A percentile compares a stretch with the other conserved stretches of the same genome.
Evolutionary conservation across 257 asterid genomes (phyloP).

Genomic region (Echium plantagineum): DNA sequence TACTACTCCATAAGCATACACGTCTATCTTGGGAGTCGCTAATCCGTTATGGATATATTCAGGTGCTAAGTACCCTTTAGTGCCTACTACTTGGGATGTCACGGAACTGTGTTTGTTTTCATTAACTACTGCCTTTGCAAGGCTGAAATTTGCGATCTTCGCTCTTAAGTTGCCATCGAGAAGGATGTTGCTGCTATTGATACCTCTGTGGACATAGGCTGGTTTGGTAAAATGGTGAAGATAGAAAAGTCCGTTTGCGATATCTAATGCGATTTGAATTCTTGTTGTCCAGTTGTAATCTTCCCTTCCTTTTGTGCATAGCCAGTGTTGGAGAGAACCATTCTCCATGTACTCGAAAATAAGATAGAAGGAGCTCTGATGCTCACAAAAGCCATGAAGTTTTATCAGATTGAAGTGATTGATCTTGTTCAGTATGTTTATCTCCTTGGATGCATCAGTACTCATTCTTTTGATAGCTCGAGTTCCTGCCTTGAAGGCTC

Average conservation of each 20-base stretch:
- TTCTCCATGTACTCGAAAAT: conserved; percentile 48
- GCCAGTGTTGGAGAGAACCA: conserved; percentile 49
- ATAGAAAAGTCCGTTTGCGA: conserved; percentile 56
- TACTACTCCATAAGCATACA: conserved; percentile 44
- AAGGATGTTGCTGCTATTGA: conserved; percentile 39
- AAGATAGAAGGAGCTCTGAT: conserved; percentile 28
- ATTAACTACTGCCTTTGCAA: conserved; percentile 24
- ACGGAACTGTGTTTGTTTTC: conserved; percentile 16
- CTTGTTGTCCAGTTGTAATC: conserved; percentile 20
- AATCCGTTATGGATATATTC: conserved; percentile 30
- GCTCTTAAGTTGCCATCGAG: conserved; percentile 46
- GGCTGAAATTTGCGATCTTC: conserved; percentile 42
- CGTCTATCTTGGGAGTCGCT: conserved; percentile 33
- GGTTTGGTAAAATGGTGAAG: conserved; percentile 52
- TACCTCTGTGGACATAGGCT: conserved; percentile 35
- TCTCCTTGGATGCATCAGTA: conserved; percentile 21
- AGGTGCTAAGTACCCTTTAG: conserved; percentile 33
- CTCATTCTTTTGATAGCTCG: conserved; percentile 31
- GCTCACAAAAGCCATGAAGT: conserved; percentile 40
- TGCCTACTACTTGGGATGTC: conserved; percentile 17
- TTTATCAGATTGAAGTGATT: conserved; percentile 51
- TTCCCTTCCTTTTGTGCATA: conserved; percentile 16
- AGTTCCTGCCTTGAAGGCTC: conserved; percentile 25
- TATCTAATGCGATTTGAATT: conserved; percentile 44
- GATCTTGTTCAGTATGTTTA: conserved; percentile 35